Conservation (phyloP, 208 protist species). For the Acanthamoeba royreba region DNA sequence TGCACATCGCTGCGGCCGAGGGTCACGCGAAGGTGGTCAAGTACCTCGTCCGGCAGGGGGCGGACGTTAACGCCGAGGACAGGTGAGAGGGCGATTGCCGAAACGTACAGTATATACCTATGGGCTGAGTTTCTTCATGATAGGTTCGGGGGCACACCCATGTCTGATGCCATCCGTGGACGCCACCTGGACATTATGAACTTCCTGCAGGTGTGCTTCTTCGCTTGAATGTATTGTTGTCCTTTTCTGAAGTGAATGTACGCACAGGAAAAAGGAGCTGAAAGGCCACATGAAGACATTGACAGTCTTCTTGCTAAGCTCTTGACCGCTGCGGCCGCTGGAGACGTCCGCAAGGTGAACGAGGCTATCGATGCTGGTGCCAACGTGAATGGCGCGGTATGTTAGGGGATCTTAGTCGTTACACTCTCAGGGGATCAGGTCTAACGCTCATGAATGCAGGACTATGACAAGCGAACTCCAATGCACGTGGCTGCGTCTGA, state of each 20-base stretch:
- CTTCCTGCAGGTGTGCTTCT: background rate
- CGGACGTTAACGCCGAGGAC: constrained; percentile 49
- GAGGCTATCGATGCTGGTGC: background rate
- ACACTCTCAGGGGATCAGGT: too few relatives aligned
- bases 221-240: background rate
- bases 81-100: too few relatives aligned
- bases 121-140: background rate
- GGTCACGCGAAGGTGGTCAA: constrained; percentile 62
- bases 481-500: constrained; percentile 62
- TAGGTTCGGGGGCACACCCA: background rate
- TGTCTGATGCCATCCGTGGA: background rate
- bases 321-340: background rate
- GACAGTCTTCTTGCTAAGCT: background rate
- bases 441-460: too few relatives aligned
- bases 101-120: background rate
- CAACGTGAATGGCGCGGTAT: background rate
- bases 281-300: background rate
- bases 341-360: background rate
- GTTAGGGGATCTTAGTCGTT: background rate
- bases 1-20: constrained; percentile 64
- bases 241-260: background rate
- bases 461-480: constrained; percentile 66
- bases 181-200: background rate
- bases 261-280: background rate
- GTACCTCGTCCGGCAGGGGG: constrained; percentile 52